Evolutionary conservation across 2,329 filamentous ascomycete genomes (phyloP), one percentile per base, ranked within the genome.

Genomic region (Sporothrix euskadiensis): DNA sequence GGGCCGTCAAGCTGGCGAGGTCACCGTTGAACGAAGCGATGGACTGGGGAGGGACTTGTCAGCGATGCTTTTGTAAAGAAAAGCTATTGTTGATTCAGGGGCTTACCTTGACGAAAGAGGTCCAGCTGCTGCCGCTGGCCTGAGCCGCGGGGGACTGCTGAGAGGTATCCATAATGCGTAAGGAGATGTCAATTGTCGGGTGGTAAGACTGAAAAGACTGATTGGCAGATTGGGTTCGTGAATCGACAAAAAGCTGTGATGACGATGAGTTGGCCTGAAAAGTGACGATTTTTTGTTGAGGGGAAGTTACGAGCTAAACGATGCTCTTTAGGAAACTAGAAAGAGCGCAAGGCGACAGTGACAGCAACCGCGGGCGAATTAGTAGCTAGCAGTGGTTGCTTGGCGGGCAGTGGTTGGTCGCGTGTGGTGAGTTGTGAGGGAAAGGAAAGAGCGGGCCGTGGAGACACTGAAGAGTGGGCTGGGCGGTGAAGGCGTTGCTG

Each of bases 1-100:
- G 92, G 54, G 92, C 92, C 49, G 92, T 94, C 79, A 95, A 84
- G 75, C 91, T 93, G 47, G 92, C 91, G 74, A 94, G 87, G 81
- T 95, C 92, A 78, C 92, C 92, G 79, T 92, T 93, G 85, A 94
- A 95, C 4, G 91, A 93, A 71, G 91, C 90, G 79, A 94, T 92
- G 66, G 92, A 94, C 87, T 89, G 44, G 14, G 22, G 44, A 35
- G 35, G 32, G 12, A 54, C 72, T 10, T 57, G 44, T 49, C 12
- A 69, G 16, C 30, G n/a, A 8, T 16, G 10, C 7, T 39, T 4
- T 30, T 56, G 26, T 19, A 7, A 26, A 26, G 26, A 26, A 26
- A 26, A 26, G 26, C 26, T 49, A 14, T 57, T 61, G 57, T n/a
- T 61, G 30, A 39, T 61, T 61, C 6, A 22, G 59, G 14, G 19